Evolutionary conservation across 2,329 filamentous ascomycete genomes (phyloP).

Genomic region (Fusarium hainanense): DNA sequence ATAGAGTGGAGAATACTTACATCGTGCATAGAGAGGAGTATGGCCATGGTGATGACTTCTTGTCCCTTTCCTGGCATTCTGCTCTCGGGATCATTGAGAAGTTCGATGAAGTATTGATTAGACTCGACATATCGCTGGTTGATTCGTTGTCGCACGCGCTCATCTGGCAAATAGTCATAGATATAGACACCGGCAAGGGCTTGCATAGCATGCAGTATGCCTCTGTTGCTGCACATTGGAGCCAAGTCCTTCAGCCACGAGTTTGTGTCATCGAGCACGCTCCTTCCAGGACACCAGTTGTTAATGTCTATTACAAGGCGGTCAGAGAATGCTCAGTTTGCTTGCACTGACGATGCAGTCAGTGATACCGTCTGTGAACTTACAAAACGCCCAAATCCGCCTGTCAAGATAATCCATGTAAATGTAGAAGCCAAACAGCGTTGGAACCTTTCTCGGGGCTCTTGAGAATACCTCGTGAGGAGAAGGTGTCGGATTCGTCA

Average conservation of each 20-base stretch:
- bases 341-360: not conserved
- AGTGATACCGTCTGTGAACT: constrained; percentile 23
- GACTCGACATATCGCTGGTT: constrained; percentile 50
- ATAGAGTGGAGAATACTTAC: constrained; percentile 42
- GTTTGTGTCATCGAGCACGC: constrained; percentile 53
- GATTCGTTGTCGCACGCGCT: constrained; percentile 48
- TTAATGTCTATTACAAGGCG: constrained; percentile 47
- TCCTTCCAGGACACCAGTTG: constrained; percentile 57
- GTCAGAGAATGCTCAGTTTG: constrained; percentile 1
- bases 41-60: constrained; percentile 53
- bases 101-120: constrained; percentile 46
- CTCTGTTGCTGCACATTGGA: constrained; percentile 51
- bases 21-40: constrained; percentile 55
- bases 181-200: constrained; percentile 56
- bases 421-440: constrained; percentile 46
- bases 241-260: constrained; percentile 56
- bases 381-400: constrained; percentile 52
- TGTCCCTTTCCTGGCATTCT: constrained; percentile 41
- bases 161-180: constrained; percentile 53
- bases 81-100: constrained; percentile 44
- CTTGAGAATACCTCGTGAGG: constrained; percentile 18
- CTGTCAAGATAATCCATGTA: constrained; percentile 51
- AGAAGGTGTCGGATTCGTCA: constrained; percentile 12
- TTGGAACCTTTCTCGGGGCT: constrained; percentile 42
- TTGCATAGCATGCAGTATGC: constrained; percentile 54